A percentile compares a stretch with the other conserved stretches of the same genome.
Conservation (phyloP, 306 rosid species). For the Fragaria nilgerrensis region DNA sequence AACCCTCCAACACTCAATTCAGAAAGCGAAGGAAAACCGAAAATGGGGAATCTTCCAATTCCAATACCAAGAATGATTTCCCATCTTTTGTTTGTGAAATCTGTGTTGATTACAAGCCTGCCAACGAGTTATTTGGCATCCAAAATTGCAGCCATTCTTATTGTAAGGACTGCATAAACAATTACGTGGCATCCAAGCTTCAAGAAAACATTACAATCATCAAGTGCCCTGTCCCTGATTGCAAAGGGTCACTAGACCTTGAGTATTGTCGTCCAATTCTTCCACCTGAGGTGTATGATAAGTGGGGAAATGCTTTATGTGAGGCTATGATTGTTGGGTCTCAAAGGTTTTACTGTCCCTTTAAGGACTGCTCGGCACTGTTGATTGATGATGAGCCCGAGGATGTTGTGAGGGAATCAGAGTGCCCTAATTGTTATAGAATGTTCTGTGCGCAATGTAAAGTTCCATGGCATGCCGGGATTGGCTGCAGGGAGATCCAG, state of each 20-base stretch:
- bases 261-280: conserved; percentile 41
- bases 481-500: conserved; percentile 43
- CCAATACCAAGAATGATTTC: background rate
- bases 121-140: conserved; percentile 17
- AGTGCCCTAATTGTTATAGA: conserved; percentile 62
- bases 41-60: background rate
- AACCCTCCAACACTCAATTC: background rate
- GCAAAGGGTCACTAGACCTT: conserved; percentile 34
- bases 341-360: conserved; percentile 47
- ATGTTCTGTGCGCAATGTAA: conserved; percentile 55
- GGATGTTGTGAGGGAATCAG: conserved; percentile 19
- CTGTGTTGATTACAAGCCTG: conserved; percentile 35
- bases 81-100: conserved; percentile 31
- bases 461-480: conserved; percentile 60
- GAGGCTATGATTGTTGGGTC: conserved; percentile 21
- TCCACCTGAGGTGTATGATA: conserved; percentile 30
- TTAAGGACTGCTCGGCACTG: conserved; percentile 53
- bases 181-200: conserved; percentile 51
- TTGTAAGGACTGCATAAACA: conserved; percentile 45
- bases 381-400: conserved; percentile 26
- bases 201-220: conserved; percentile 34
- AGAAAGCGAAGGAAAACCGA: background rate
- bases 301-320: conserved; percentile 44
- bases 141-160: conserved; percentile 45
- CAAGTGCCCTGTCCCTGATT: conserved; percentile 48